These are phyloP conservation scores for Suhomyces bribrorum DNA, from an alignment of 1,139 yeast genomes.

Conservation along the genomic window DNA sequence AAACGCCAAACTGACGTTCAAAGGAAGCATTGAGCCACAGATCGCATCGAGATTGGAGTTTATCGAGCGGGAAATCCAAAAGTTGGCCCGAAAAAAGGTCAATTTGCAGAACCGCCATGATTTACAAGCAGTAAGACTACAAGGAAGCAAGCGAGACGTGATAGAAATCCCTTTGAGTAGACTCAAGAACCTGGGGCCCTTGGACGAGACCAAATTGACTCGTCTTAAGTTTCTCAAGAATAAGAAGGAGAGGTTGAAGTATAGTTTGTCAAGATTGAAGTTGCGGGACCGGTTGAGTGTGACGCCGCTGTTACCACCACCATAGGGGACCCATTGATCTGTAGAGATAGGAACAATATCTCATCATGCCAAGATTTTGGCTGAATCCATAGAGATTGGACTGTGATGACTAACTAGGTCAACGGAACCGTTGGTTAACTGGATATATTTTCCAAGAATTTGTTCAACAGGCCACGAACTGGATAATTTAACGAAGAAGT, in stretches of 20 bases:
- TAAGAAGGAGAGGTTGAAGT: conserved; percentile 41
- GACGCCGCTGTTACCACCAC: conserved; percentile 12
- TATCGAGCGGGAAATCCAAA: conserved; percentile 18
- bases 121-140: conserved; percentile 35
- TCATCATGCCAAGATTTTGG: no score
- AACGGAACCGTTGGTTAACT: no score
- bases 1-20: conserved; percentile 37
- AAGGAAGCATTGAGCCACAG: conserved; percentile 37
- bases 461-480: no score
- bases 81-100: conserved; percentile 26
- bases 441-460: no score
- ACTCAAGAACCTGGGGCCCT: conserved; percentile 9
- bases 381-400: no score
- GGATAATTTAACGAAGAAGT: no score
- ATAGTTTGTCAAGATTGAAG: conserved; percentile 27
- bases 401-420: no score
- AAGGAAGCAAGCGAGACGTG: conserved; percentile 22
- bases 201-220: conserved; percentile 28
- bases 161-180: conserved; percentile 8
- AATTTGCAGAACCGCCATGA: conserved; percentile 34
- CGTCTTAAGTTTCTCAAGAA: conserved; percentile 36
- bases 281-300: conserved; percentile 17
- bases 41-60: conserved; percentile 15
- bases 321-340: background rate
- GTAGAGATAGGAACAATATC: no score